Conservation (phyloP, 306 rosid species). For the Boehmeria nivea region DNA sequence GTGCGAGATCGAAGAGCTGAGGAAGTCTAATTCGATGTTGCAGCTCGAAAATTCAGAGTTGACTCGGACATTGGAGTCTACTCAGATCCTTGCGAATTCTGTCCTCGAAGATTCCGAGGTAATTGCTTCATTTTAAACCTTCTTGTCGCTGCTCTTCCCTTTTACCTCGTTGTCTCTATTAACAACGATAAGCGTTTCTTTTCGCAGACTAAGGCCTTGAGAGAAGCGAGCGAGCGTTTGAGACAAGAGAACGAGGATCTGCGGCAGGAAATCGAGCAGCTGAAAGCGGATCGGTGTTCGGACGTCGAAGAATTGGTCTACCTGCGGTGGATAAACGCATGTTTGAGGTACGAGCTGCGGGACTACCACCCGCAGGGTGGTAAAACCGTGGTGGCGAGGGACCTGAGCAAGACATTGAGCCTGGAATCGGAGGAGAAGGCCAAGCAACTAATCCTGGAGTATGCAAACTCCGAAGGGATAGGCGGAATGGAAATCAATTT, state of each 20-base stretch:
- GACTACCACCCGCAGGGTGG: slow-evolving; percentile 60
- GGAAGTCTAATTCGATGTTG: slow-evolving; percentile 44
- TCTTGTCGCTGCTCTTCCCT: background rate
- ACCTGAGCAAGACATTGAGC: slow-evolving; percentile 71
- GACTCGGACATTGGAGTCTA: slow-evolving; percentile 62
- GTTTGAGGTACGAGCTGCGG: slow-evolving; percentile 74
- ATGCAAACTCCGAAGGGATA: slow-evolving; percentile 53
- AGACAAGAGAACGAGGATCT: slow-evolving; percentile 42
- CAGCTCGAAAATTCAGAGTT: slow-evolving; percentile 59
- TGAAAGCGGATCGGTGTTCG: slow-evolving; percentile 49
- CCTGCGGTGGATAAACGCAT: slow-evolving; percentile 86
- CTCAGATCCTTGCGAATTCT: slow-evolving; percentile 74
- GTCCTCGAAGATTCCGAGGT: slow-evolving; percentile 66
- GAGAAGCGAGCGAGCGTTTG: slow-evolving; percentile 41
- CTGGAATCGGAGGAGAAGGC: slow-evolving; percentile 82
- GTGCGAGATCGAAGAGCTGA: slow-evolving; percentile 49
- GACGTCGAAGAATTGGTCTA: slow-evolving; percentile 86
- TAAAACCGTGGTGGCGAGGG: slow-evolving; percentile 72
- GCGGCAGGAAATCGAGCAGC: slow-evolving; percentile 51
- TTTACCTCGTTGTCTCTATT: no score
- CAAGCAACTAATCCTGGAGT: slow-evolving; percentile 73
- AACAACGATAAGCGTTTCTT: no score
- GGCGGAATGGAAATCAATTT: slow-evolving; percentile 28
- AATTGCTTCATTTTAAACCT: background rate
- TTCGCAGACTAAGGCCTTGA: slow-evolving; percentile 47